Conservation (phyloP, 2,329 filamentous ascomycete species). For the Elsinoe ampelina region DNA sequence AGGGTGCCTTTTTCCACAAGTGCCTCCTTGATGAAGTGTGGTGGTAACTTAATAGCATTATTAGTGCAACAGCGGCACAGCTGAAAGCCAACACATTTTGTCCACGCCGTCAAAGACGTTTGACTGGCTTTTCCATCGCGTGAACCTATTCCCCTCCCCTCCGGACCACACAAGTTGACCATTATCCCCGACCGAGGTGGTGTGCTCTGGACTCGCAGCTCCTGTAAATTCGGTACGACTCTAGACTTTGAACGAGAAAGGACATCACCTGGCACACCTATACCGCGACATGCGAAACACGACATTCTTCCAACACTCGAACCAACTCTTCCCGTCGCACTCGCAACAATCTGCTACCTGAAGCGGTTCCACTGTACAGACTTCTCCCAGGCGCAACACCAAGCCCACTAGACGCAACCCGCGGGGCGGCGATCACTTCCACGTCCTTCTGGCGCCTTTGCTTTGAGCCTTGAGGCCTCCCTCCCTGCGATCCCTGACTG, state of each 20-base stretch:
- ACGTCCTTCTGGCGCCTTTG: not conserved
- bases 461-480: not conserved
- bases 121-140: not conserved
- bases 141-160: not conserved
- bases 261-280: not conserved
- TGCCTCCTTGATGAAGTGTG: not conserved
- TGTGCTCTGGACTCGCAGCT: not conserved
- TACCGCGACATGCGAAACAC: not conserved
- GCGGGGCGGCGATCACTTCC: slow-evolving; percentile 8
- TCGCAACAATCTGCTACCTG: not conserved
- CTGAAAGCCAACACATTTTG: not conserved
- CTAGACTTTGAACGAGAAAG: not conserved
- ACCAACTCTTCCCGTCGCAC: not conserved
- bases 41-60: too few relatives aligned
- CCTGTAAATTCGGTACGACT: not conserved
- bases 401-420: not conserved
- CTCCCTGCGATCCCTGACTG: not conserved
- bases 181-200: not conserved
- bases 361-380: slow-evolving; percentile 1
- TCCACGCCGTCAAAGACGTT: not conserved
- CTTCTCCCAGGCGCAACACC: not conserved
- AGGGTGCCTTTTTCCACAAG: not conserved
- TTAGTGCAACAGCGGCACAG: not conserved
- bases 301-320: not conserved
- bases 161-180: not conserved